phyloP scores from a whole-genome alignment of 345 rosid genomes.

The Aquilaria malaccensis region DNA sequence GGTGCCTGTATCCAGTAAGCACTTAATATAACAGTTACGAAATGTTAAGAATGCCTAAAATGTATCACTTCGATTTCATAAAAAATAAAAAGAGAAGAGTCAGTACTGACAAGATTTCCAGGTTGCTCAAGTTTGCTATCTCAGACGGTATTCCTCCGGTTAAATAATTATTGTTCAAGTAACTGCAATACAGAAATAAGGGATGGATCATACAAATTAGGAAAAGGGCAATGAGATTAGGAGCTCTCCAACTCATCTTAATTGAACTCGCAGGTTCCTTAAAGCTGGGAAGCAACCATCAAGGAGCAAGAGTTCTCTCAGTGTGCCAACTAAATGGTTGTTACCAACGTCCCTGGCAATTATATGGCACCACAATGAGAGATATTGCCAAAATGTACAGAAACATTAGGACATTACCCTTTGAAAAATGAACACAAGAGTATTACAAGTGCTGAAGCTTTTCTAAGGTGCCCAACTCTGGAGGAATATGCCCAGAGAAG shows the following conservation, averaged over 20 bases:
- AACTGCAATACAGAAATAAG: conserved; percentile 31
- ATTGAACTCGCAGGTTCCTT: conserved; percentile 55
- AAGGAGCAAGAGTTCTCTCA: conserved; percentile 50
- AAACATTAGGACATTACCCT: conserved; percentile 7
- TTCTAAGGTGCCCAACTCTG: conserved; percentile 68
- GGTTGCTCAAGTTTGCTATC: conserved; percentile 53
- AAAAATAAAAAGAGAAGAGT: conserved; percentile 2
- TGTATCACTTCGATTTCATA: background rate
- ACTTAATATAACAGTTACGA: conserved; percentile 1
- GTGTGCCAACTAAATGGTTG: conserved; percentile 71
- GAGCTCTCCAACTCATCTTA: background rate
- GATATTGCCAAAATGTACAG: background rate
- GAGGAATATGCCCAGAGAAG: conserved; percentile 72
- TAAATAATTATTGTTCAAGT: conserved; percentile 63
- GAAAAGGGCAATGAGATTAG: background rate
- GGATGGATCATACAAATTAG: too few relatives aligned
- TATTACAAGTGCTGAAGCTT: conserved; percentile 52
- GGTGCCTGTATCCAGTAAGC: conserved; percentile 32
- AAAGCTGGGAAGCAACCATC: conserved; percentile 72
- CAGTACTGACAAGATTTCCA: conserved; percentile 66
- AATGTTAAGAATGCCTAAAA: background rate
- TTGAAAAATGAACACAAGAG: conserved; percentile 10
- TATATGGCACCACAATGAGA: background rate
- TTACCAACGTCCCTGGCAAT: conserved; percentile 65
- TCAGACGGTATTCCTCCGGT: conserved; percentile 70